Evolutionary conservation across 192 early-diverging fungal genomes (phyloP).

Genomic region (Oehlia diaphana): DNA sequence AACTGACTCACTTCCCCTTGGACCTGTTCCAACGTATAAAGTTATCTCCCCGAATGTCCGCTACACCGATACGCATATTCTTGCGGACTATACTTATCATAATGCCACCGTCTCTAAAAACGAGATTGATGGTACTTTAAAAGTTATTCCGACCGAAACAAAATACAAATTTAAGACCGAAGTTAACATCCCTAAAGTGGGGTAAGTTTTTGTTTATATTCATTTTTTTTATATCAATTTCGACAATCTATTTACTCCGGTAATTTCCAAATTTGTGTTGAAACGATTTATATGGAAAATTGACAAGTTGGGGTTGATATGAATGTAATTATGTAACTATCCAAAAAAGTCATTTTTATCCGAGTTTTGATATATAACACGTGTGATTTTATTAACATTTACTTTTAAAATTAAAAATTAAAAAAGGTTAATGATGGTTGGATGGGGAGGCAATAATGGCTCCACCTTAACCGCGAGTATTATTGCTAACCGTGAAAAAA

Average conservation of each 20-base stretch:
- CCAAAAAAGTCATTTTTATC: not conserved
- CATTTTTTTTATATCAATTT: not conserved
- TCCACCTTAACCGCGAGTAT: conserved; percentile 96
- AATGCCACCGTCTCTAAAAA: conserved; percentile 80
- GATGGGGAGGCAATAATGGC: conserved; percentile 99
- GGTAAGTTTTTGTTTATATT: conserved; percentile 50
- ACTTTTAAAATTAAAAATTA: not conserved
- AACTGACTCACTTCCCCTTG: conserved; percentile 33
- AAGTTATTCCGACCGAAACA: conserved; percentile 82
- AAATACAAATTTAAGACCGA: conserved; percentile 90
- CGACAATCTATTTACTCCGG: no score
- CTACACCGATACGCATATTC: conserved; percentile 79
- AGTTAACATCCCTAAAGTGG: conserved; percentile 76
- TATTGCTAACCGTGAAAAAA: conserved; percentile 86
- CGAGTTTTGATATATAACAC: no score
- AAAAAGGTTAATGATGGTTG: conserved; percentile 93
- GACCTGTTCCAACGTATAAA: conserved; percentile 64
- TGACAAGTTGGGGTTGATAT: not conserved
- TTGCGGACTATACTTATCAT: conserved; percentile 86
- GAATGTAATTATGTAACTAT: not conserved
- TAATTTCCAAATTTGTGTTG: conserved; percentile 12
- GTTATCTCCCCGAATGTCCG: conserved; percentile 88
- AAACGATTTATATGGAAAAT: not conserved
- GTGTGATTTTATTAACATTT: no score
- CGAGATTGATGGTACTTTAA: conserved; percentile 59